Percentiles rank a stretch among this genome's conserved stretches.
Evolutionary conservation across 129 eudicot genomes (phyloP).

Genomic region (Saposhnikovia divaricata): DNA sequence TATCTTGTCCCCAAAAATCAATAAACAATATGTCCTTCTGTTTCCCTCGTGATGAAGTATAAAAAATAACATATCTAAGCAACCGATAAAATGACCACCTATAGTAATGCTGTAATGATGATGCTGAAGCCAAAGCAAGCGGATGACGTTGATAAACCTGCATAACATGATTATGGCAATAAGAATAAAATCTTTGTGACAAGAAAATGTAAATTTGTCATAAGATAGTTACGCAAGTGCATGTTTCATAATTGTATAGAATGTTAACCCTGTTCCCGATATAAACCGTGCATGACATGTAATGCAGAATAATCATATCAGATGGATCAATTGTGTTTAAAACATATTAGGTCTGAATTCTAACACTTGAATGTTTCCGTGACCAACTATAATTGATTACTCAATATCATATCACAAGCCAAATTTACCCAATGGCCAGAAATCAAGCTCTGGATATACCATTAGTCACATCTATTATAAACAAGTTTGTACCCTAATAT

Average conservation of each 20-base stretch:
- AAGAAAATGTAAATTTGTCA: neutral
- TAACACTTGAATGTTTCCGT: neutral
- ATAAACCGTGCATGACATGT: neutral
- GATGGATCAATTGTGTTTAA: neutral
- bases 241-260: neutral
- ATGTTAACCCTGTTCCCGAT: neutral
- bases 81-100: neutral
- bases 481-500: neutral
- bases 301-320: neutral
- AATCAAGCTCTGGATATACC: neutral
- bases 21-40: neutral
- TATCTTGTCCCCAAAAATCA: constrained; percentile 10
- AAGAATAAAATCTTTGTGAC: neutral
- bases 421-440: neutral
- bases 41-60: constrained; percentile 1
- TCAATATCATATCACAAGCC: neutral
- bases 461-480: neutral
- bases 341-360: neutral
- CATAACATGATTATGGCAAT: neutral
- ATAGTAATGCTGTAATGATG: neutral
- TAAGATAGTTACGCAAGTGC: neutral
- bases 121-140: neutral
- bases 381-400: neutral
- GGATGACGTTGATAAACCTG: neutral
- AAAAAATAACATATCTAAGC: neutral